Conservation (phyloP, 208 protist genomes). For the Blechomonas ayalai region DNA sequence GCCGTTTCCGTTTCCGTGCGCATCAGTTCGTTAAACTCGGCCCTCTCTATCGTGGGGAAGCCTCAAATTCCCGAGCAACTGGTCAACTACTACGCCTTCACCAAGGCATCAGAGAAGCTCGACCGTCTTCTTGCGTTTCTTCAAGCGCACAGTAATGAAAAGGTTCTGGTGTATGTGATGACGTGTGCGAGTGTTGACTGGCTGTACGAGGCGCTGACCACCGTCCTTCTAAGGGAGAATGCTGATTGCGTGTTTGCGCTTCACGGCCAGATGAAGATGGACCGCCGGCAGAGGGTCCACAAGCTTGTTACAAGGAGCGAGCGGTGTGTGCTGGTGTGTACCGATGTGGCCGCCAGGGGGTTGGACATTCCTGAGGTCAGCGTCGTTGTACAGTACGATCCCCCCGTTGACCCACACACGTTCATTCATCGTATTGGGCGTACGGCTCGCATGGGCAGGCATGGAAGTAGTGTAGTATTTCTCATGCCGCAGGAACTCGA, state of each 20-base stretch:
- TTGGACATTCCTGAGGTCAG: constrained; percentile 95
- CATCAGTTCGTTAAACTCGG: constrained; percentile 29
- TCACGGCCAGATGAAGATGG: constrained; percentile 90
- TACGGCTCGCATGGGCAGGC: constrained; percentile 93
- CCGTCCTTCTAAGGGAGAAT: constrained; percentile 51
- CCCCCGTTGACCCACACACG: constrained; percentile 89
- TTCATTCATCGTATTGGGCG: constrained; percentile 97
- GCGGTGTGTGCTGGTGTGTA: constrained; percentile 92
- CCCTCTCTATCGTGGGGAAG: constrained; percentile 34
- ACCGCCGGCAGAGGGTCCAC: constrained; percentile 83
- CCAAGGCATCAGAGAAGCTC: constrained; percentile 72
- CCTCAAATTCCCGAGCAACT: constrained; percentile 85
- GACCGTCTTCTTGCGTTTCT: constrained; percentile 84
- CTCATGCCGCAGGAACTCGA: constrained; percentile 90
- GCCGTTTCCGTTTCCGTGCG: constrained; percentile 84
- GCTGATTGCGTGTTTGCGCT: constrained; percentile 67
- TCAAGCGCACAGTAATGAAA: constrained; percentile 38
- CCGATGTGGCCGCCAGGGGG: constrained; percentile 93
- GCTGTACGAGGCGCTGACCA: constrained; percentile 68
- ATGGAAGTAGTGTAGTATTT: constrained; percentile 90
- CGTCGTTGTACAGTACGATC: constrained; percentile 97
- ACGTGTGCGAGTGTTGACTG: constrained; percentile 90
- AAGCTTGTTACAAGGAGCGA: constrained; percentile 41
- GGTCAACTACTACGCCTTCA: constrained; percentile 83
- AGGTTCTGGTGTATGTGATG: constrained; percentile 91